phyloP scores from a whole-genome alignment of 1,139 yeast genomes.

The Taiozyma sp. region DNA sequence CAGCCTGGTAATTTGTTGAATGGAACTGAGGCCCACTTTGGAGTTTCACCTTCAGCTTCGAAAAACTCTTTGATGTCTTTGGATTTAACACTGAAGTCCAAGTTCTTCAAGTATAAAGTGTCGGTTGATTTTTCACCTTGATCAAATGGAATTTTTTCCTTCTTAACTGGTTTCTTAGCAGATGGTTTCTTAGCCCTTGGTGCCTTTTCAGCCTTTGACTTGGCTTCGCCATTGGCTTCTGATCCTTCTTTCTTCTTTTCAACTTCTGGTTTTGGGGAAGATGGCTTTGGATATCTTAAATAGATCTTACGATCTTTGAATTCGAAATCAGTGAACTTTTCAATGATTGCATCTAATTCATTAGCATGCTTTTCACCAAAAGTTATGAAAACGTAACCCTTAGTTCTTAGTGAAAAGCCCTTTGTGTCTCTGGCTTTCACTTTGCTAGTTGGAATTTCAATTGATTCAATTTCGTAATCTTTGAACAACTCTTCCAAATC shows the following conservation, averaged over 20 bases:
- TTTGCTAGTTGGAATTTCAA: conserved; percentile 17
- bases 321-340: conserved; percentile 20
- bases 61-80: conserved; percentile 42
- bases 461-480: conserved; percentile 15
- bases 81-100: conserved; percentile 44
- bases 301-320: conserved; percentile 23
- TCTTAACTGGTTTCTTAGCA: conserved; percentile 11
- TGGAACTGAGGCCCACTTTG: conserved; percentile 57
- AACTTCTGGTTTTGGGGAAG: background rate
- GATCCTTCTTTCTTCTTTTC: conserved; percentile 4
- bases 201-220: background rate
- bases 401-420: conserved; percentile 10
- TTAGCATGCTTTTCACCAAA: conserved; percentile 12
- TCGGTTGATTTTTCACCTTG: conserved; percentile 52
- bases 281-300: conserved; percentile 13
- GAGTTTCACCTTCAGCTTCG: conserved; percentile 35
- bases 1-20: conserved; percentile 39
- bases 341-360: conserved; percentile 19
- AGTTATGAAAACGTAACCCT: conserved; percentile 23
- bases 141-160: conserved; percentile 33
- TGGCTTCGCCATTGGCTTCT: background rate
- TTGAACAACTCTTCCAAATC: conserved; percentile 22
- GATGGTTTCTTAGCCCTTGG: conserved; percentile 1
- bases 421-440: conserved; percentile 7
- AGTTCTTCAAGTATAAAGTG: conserved; percentile 55